Evolutionary conservation across 192 early-diverging fungal genomes (phyloP), one percentile per base, ranked within the genome.

Genomic region (Backusella australiensis): DNA sequence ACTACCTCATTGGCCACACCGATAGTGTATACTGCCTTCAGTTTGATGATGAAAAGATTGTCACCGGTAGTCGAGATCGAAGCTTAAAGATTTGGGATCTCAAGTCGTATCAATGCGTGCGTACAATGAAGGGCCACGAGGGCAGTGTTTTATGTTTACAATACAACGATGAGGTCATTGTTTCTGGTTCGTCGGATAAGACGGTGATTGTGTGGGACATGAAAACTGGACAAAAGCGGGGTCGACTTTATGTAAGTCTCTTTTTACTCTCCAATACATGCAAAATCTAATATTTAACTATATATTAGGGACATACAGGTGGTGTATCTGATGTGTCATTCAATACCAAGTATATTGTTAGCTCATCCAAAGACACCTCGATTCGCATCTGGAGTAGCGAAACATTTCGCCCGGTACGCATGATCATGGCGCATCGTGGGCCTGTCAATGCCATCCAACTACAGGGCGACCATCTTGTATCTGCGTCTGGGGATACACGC

Each of bases 361-460:
- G 92, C 11, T 97, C 96, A 78, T 96, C 96, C 67, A 99, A 98
- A 85, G 98, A 99, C 81, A 91, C 89, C 34, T 90, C 94, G 0
- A 95, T 99, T 71, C 93, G 93, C 73, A 87, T 98, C 34, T 99
- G 97, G 95, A 85, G 90, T 77, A 82, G 90, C n/a, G 71, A 80
- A 26, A 89, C 88, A 0, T 92, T 93, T 7, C 78, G 82, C 67
- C 84, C 91, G 12, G 53, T 93, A 63, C 86, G 91, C 12, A 93
- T 89, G 0, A 81, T 99, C 73, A 70, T 80, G 19, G 98, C 95
- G 17, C 98, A 99, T 79, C 87, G 89, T 9, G 97, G 96, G 2
- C 97, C 97, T 0, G 97, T 99, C n/a, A 99, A 99, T 78, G 93
- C 97, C 8, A 88, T 99, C 15, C 93, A 97, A 81, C 78, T 99